Evolutionary conservation across 495 filamentous ascomycete genomes (phyloP), one percentile per base, ranked within the genome.

Genomic region (Penicillium argentinense): DNA sequence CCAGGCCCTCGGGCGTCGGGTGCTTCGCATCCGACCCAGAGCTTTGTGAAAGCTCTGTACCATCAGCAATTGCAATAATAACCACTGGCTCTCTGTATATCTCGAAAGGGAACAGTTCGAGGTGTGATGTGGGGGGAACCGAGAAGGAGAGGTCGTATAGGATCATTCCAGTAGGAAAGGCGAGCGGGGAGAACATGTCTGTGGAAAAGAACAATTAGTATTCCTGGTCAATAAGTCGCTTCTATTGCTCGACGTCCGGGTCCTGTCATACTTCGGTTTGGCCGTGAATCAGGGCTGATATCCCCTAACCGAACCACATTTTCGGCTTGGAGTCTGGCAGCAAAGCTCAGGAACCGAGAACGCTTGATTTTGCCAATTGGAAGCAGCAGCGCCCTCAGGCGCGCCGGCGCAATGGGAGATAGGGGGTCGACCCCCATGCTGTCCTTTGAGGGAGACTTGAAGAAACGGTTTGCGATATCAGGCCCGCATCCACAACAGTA

Each of bases 141-240:
- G 88, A 85, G 39, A 86, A 89, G 28, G 87, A 85, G 42, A 97
- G 76, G 62, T 96, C 87, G 76, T 95, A 97, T 50, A 97, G 79
- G 53, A 99, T 85, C 52, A 84, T 81, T 43, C 93, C 93, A 48
- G 82, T 81, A 7, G 92, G 92, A 63, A 95, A 97, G 2, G 89
- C 90, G 53, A 95, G 74, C 19, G 93, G 93, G 32, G 90, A 95
- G 64, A 98, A 96, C 85, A 95, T 91, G 59, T 90, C 91, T 96
- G 60, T 49, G 49, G 45, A 54, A 49, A 23, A 49, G 26, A 38
- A 53, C 36, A 48, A 59, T 75, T 48, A 77, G 67, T 47, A 50
- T 23, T 9, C 19, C 17, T 21, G 8, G 17, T 18, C 9, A 21
- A 8, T 1, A 3, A 19, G 3, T 38, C 16, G 6, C 0, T 7